Percentiles rank a stretch among this genome's conserved stretches.
phyloP scores from a whole-genome alignment of 768 basidiomycete genomes.

The Collybia sp. region DNA sequence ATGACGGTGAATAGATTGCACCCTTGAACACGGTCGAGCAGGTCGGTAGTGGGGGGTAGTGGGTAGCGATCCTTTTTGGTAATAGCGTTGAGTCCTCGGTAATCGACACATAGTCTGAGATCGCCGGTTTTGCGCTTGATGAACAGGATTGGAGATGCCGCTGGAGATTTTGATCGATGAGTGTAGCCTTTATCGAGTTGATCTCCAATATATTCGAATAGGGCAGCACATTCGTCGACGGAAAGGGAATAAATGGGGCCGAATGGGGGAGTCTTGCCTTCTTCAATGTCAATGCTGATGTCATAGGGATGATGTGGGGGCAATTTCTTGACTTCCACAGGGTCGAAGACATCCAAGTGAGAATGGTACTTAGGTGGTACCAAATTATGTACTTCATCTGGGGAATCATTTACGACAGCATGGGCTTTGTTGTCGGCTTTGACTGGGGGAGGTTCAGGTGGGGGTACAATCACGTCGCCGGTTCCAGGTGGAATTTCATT shows the following conservation, averaged over 20 bases:
- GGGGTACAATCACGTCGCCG: no score
- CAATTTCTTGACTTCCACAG: no score
- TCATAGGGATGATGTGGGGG: no score
- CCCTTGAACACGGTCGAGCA: conserved; percentile 18
- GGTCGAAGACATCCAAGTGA: no score
- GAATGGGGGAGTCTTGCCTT: conserved; percentile 4
- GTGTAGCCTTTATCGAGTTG: conserved; percentile 24
- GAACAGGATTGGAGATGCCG: conserved; percentile 19
- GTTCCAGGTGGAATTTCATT: no score
- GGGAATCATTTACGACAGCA: no score
- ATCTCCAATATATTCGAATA: conserved; percentile 22
- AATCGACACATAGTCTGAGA: no score
- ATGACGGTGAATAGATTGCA: conserved; percentile 22
- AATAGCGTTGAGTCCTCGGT: conserved; percentile 24
- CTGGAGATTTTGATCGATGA: conserved; percentile 11
- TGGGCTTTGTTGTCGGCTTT: no score
- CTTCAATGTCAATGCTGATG: no score
- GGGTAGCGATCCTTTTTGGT: conserved; percentile 31
- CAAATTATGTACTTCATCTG: no score
- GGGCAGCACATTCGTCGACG: conserved; percentile 13
- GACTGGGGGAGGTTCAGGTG: no score
- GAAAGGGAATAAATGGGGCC: conserved; percentile 22
- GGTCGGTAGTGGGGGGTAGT: conserved; percentile 24
- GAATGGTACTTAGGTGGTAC: no score
- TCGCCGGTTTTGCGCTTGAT: conserved; percentile 14